A percentile compares a stretch with the other conserved stretches of the same genome.
These are phyloP conservation scores for Plasmodium coatneyi DNA, from an alignment of 169 alveolate species.

Conservation along the genomic window DNA sequence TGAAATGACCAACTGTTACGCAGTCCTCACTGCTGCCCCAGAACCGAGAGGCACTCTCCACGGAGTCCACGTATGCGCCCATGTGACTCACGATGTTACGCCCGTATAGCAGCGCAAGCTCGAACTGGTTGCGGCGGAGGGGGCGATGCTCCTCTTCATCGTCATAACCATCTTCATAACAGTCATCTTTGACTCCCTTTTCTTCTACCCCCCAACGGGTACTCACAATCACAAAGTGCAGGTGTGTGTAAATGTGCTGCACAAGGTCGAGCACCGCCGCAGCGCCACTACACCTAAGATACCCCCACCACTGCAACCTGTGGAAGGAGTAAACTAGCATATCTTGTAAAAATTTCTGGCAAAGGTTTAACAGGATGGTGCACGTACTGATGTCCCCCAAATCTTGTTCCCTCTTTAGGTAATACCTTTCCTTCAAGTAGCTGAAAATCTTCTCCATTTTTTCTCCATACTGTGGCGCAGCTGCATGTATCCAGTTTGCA, in stretches of 20 bases:
- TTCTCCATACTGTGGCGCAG: constrained; percentile 1
- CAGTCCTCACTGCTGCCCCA: neutral
- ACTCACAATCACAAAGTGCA: neutral
- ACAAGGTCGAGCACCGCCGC: neutral
- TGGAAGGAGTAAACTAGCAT: constrained; percentile 1
- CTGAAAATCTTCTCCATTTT: constrained; percentile 5
- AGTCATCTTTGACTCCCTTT: neutral
- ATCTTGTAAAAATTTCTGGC: constrained; percentile 14
- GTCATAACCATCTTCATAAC: neutral
- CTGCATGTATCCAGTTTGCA: neutral
- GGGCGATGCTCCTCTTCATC: neutral
- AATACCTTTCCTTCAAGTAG: constrained; percentile 31
- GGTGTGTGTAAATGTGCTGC: neutral
- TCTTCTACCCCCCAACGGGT: neutral
- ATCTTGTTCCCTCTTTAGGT: constrained; percentile 7
- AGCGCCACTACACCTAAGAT: neutral
- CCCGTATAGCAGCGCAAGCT: neutral
- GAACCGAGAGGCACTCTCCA: neutral
- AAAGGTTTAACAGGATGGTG: constrained; percentile 44
- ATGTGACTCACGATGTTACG: neutral
- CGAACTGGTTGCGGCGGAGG: neutral
- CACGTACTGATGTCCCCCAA: constrained; percentile 19
- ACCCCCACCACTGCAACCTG: neutral
- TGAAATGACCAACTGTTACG: neutral
- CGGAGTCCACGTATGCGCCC: neutral